These are phyloP conservation scores for Metschnikowia hibisci DNA, from an alignment of 805 yeast genomes.

Conservation along the genomic window DNA sequence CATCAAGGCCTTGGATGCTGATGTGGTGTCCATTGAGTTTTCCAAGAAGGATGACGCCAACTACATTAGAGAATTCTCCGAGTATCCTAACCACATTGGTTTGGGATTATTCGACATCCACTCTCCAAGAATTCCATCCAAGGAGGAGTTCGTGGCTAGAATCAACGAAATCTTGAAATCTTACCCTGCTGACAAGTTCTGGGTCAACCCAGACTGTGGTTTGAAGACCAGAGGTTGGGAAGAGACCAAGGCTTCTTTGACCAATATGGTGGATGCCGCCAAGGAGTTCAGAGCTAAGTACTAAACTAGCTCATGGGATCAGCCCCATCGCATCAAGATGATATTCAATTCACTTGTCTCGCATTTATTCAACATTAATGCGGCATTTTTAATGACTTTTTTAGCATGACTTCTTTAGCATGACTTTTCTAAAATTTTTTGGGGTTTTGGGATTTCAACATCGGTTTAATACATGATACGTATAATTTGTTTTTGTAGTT, in stretches of 20 bases:
- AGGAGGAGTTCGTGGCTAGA: constrained; percentile 92
- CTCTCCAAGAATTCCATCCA: constrained; percentile 99
- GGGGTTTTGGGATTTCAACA: constrained; percentile 51
- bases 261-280: constrained; percentile 99
- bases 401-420: constrained; percentile 19
- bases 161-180: constrained; percentile 92
- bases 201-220: constrained; percentile 99
- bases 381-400: constrained; percentile 27
- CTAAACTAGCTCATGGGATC: constrained; percentile 17
- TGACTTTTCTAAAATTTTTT: constrained; percentile 19
- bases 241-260: constrained; percentile 90
- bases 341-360: constrained; percentile 22
- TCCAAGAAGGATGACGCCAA: constrained; percentile 99
- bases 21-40: constrained; percentile 98
- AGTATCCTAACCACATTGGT: constrained; percentile 99
- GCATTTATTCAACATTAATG: constrained; percentile 51
- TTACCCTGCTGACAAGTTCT: constrained; percentile 96
- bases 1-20: constrained; percentile 99
- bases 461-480: constrained; percentile 29
- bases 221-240: constrained; percentile 99
- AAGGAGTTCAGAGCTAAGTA: constrained; percentile 68
- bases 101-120: constrained; percentile 98
- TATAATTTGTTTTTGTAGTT: no score
- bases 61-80: constrained; percentile 95
- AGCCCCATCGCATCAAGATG: constrained; percentile 6